These are phyloP conservation scores for Salix viminalis DNA, from an alignment of 345 rosid genomes.

Conservation along the genomic window DNA sequence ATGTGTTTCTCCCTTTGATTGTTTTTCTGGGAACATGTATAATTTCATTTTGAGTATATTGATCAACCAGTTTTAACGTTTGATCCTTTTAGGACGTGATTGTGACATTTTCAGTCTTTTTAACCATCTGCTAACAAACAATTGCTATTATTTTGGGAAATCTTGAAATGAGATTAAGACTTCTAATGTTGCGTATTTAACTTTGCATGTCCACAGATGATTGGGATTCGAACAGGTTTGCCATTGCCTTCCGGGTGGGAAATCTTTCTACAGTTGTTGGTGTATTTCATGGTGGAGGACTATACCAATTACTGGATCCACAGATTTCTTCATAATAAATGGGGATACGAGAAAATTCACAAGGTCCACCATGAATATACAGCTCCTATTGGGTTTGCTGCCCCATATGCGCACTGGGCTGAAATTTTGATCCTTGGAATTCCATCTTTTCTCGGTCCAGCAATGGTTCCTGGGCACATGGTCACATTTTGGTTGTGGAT, in stretches of 20 bases:
- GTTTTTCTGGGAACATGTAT: neutral
- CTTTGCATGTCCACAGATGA: conserved; percentile 43
- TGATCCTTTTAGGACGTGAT: neutral
- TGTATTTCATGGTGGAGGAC: conserved; percentile 80
- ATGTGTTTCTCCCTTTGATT: neutral
- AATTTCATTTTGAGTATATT: neutral
- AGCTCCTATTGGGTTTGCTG: conserved; percentile 80
- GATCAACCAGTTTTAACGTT: neutral
- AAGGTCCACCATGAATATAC: conserved; percentile 79
- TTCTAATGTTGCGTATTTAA: neutral
- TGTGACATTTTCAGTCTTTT: neutral
- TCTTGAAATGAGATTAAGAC: neutral
- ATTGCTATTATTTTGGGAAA: neutral
- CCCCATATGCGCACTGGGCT: conserved; percentile 94
- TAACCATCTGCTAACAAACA: neutral
- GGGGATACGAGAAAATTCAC: conserved; percentile 95
- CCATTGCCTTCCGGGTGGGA: conserved; percentile 80
- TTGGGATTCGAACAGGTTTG: conserved; percentile 60
- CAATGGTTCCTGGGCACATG: conserved; percentile 93
- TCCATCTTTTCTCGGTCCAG: conserved; percentile 92
- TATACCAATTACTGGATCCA: conserved; percentile 89
- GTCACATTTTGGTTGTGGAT: conserved; percentile 92
- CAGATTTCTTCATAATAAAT: conserved; percentile 70
- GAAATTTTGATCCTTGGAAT: conserved; percentile 83
- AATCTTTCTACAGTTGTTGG: conserved; percentile 54